Percentiles rank a stretch among this genome's conserved stretches.
These are phyloP conservation scores for Symbiodinium pilosum DNA, from an alignment of 73 alveolate genomes.

Conservation along the genomic window DNA sequence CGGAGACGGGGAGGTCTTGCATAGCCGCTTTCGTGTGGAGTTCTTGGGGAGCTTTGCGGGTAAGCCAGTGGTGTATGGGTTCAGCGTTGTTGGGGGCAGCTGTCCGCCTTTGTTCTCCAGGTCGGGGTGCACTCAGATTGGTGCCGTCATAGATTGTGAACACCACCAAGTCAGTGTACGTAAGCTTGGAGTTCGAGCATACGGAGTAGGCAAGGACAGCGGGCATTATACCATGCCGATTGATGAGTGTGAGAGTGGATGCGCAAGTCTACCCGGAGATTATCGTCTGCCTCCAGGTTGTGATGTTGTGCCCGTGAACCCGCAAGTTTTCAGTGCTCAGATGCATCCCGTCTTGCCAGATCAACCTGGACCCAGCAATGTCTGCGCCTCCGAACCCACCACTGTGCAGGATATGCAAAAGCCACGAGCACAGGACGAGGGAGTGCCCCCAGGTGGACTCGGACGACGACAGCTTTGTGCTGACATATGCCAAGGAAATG, in stretches of 20 bases:
- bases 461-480: not conserved
- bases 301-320: not conserved
- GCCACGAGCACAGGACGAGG: not conserved
- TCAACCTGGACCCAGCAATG: too few species aligned
- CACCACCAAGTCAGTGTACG: not conserved
- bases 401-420: not conserved
- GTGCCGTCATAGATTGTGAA: conserved; percentile 6
- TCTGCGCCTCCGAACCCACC: not conserved
- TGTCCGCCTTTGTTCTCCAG: too few species aligned
- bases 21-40: too few species aligned
- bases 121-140: conserved; percentile 12
- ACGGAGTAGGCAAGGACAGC: not conserved
- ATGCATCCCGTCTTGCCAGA: not conserved
- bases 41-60: too few species aligned
- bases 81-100: too few species aligned
- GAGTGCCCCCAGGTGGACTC: not conserved
- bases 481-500: not conserved
- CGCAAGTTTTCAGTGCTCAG: not conserved
- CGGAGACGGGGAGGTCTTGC: too few species aligned
- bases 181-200: not conserved
- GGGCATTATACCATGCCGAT: conserved; percentile 20
- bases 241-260: not conserved
- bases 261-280: not conserved
- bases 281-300: not conserved
- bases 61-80: too few species aligned